These are phyloP conservation scores for Metschnikowia similis DNA, from an alignment of 805 yeast genomes.

Conservation along the genomic window DNA sequence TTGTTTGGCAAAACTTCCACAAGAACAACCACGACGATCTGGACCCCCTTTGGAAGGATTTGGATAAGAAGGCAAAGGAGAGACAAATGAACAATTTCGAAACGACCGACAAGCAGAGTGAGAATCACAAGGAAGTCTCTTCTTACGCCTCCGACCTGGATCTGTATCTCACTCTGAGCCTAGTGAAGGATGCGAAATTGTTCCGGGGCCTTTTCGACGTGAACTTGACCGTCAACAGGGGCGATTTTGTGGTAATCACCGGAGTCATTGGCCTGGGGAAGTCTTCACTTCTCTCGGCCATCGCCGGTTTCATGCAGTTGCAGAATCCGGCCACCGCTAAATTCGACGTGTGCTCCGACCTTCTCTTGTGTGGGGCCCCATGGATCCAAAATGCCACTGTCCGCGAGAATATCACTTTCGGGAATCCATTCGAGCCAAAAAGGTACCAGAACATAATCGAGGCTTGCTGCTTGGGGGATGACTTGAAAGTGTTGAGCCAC, in stretches of 20 bases:
- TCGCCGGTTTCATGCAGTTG: slow-evolving; percentile 38
- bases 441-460: slow-evolving; percentile 26
- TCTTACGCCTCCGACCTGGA: slow-evolving; percentile 3
- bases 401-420: slow-evolving; percentile 37
- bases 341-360: slow-evolving; percentile 24
- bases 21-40: slow-evolving; percentile 1
- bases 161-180: slow-evolving; percentile 1
- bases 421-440: slow-evolving; percentile 26
- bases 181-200: slow-evolving; percentile 2
- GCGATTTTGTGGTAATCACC: slow-evolving; percentile 39
- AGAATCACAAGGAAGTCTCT: not conserved
- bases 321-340: slow-evolving; percentile 23
- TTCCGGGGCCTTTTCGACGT: slow-evolving; percentile 35
- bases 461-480: slow-evolving; percentile 41
- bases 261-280: slow-evolving; percentile 44
- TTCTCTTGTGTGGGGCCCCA: slow-evolving; percentile 34
- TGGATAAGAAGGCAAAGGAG: slow-evolving; percentile 11
- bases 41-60: slow-evolving; percentile 9
- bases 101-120: not conserved
- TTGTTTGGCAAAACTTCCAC: slow-evolving; percentile 13
- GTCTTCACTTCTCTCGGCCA: slow-evolving; percentile 36
- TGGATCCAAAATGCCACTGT: slow-evolving; percentile 45
- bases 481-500: slow-evolving; percentile 31
- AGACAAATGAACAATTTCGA: slow-evolving; percentile 10
- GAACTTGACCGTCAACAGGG: slow-evolving; percentile 25